Evolutionary conservation across 1,139 yeast species (phyloP), one percentile per base, ranked within the genome.

Genomic region (Nakaseomyces delphensis): DNA sequence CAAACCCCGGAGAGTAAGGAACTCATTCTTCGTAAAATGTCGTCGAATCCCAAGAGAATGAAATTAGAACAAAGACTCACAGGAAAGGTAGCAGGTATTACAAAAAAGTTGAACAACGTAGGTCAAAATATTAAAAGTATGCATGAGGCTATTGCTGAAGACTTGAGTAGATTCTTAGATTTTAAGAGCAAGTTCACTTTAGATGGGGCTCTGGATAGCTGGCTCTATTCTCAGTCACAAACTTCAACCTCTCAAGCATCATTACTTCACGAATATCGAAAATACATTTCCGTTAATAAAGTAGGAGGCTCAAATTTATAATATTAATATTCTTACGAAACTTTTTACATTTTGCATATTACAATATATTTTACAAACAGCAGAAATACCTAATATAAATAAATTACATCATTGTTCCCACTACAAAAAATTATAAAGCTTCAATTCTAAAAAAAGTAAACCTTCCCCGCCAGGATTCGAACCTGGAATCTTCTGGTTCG

Each of bases 381-480:
- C n/a, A n/a, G n/a, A n/a, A n/a, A n/a, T n/a, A n/a, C n/a, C n/a
- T n/a, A n/a, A n/a, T n/a, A n/a, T n/a, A n/a, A n/a, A n/a, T n/a
- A n/a, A n/a, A n/a, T n/a, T n/a, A n/a, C n/a, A n/a, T n/a, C n/a
- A n/a, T n/a, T n/a, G n/a, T n/a, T n/a, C n/a, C n/a, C n/a, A n/a
- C n/a, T n/a, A n/a, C n/a, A n/a, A n/a, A n/a, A n/a, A n/a, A n/a
- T n/a, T n/a, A n/a, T n/a, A n/a, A n/a, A n/a, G n/a, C n/a, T n/a
- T n/a, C 7, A 31, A 18, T n/a, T 18, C 18, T 20, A 20, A 15
- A 48, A 45, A 72, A 70, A 63, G 58, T 50, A 65, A n/a, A 71
- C 72, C 87, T 79, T 80, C 87, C 87, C 85, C 87, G 81, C 86
- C 86, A 80, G 87, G 87, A 80, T 81, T 81, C 85, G 87, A 81